Evolutionary conservation across 2,329 filamentous ascomycete species (phyloP), one percentile per base, ranked within the genome.

Genomic region (Trichoderma sp.): DNA sequence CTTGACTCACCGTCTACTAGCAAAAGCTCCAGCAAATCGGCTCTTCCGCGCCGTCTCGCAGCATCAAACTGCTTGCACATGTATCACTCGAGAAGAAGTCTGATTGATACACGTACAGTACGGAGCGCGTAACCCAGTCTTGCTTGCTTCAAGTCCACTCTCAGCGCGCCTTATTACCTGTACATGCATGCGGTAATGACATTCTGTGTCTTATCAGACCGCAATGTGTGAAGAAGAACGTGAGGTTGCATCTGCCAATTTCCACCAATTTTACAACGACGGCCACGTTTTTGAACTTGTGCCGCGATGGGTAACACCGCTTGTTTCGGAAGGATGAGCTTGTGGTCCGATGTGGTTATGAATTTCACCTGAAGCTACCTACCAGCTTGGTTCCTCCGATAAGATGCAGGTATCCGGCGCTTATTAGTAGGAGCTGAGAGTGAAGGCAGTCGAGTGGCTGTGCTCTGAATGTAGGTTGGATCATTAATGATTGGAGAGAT

Each of bases 221-320:
- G 24, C 58, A 28, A 19, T 17, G n/a, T 7, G n/a, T 15, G 41
- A 24, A n/a, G 28, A 52, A 9, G 50, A 19, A n/a, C 24, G 5
- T 51, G 47, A 41, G 24, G 63, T 65, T 50, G 63, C 57, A 65
- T 65, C 44, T 65, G 57, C 43, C 43, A 62, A 65, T 65, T 65
- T 62, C 63, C 63, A 47, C 43, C 55, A 39, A 39, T 39, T 39
- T 39, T 39, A 39, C 34, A 4, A 2, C 12, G 34, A 39, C 34
- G 12, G 4, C 7, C 34, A 39, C 34, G 12, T 39, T 10, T 39
- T 14, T 39, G 3, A 3, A 12, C 12, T 3, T 39, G 10, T 39
- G 34, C 34, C 34, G 34, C 21, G 30, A 41, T 41, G n/a, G 17
- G 9, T 10, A 44, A 60, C 47, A 30, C 47, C 14, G 57, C 56